These are phyloP conservation scores for Cryptococcus jaspeensis DNA, from an alignment of 1,284 basidiomycete species.

Conservation along the genomic window DNA sequence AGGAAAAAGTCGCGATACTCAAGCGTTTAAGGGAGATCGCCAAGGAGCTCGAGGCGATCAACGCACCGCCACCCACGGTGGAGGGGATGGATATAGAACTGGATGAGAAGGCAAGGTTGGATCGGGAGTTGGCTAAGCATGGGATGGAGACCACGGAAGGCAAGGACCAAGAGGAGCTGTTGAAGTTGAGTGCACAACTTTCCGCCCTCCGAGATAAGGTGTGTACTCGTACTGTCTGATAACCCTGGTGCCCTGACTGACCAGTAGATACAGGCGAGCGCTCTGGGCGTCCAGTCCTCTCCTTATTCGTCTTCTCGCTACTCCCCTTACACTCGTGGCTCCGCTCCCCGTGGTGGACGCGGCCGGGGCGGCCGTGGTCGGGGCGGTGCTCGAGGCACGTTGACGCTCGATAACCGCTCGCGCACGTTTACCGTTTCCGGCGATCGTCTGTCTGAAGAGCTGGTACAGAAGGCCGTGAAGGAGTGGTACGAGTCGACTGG, in stretches of 20 bases:
- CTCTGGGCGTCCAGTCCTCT: constrained; percentile 34
- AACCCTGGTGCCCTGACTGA: constrained; percentile 44
- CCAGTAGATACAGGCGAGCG: constrained; percentile 26
- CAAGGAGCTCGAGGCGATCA: constrained; percentile 68
- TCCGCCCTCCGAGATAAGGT: constrained; percentile 58
- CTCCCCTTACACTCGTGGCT: constrained; percentile 55
- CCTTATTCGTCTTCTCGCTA: constrained; percentile 33
- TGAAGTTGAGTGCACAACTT: constrained; percentile 41
- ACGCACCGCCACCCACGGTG: constrained; percentile 37
- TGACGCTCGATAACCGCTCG: constrained; percentile 89
- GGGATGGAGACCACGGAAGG: constrained; percentile 54
- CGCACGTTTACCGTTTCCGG: constrained; percentile 75
- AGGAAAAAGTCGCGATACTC: constrained; percentile 80
- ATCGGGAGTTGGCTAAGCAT: constrained; percentile 66
- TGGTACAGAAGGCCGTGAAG: constrained; percentile 60
- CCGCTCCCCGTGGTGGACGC: constrained; percentile 59
- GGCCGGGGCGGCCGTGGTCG: constrained; percentile 60
- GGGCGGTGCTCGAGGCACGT: constrained; percentile 55
- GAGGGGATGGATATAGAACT: constrained; percentile 40
- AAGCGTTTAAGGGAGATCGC: constrained; percentile 71
- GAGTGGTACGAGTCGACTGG: constrained; percentile 76
- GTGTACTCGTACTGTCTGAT: constrained; percentile 50
- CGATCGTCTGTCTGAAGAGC: constrained; percentile 52
- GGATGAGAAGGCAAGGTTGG: constrained; percentile 39
- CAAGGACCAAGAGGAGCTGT: constrained; percentile 53